Base-by-base conservation (phyloP, 441 rosid genomes). In the Corymbia calophylla region DNA sequence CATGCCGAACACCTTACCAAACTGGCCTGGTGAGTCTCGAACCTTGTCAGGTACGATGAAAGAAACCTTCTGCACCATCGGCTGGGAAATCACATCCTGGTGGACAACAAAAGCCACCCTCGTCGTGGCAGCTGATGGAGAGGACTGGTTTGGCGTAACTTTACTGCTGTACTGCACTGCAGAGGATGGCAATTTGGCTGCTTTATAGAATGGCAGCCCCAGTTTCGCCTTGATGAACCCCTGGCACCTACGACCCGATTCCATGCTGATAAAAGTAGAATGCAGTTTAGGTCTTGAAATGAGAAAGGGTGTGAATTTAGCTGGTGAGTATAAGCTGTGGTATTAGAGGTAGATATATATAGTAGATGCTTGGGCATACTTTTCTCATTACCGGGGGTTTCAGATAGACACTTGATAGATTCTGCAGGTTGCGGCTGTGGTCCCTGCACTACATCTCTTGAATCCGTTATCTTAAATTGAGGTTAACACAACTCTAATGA, bases 141-240 rank as follows among this genome's bases (percentile, higher is more conserved):
- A 88, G 2, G 91, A 44, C 85, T 90, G 94, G 89, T 70, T 94
- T 2, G 95, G 92, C 89, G 87, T 91, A 2, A 88, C 89, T 64
- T 89, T 93, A 91, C 86, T 91, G 80, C 56, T 91, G 35, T 89
- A 91, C 60, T 93, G 95, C 51, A 87, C 47, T 2, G 91, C 87
- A 7, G 94, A 51, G 27, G 94, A 25, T 16, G 91, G 32, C 77
- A 66, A 16, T 56, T 91, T 93, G n/a, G 92, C 58, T n/a, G 94
- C 88, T 86, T 91, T 87, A 87, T 95, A 90, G 68, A 95, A 93
- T 21, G 94, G 93, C 66, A 92, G 89, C 27, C 88, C 86, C 90
- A 95, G 25, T 89, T 94, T 95, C n/a, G 92, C 92, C 93, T 95
- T 95, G 87, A 94, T 86, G 92, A 94, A 93, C 73, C 96, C 97